Percentiles rank a stretch among this genome's conserved stretches.
Conservation (phyloP, 208 protist genomes). For the Wallacemonas sp. region DNA sequence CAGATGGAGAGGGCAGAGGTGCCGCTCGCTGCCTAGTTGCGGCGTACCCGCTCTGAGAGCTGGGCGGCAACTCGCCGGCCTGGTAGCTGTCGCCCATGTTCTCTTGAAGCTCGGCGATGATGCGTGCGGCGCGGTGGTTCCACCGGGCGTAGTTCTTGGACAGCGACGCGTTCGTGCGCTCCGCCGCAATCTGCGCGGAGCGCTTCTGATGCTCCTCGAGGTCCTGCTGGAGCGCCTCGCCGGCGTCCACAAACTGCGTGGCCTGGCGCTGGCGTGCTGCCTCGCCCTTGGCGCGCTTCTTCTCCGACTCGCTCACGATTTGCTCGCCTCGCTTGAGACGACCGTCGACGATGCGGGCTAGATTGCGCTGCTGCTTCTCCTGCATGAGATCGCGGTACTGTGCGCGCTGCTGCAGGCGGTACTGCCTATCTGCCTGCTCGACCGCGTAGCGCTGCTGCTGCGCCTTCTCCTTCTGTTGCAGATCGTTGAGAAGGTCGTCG, state of each 20-base stretch:
- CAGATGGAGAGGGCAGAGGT: conserved; percentile 29
- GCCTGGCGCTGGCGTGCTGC: conserved; percentile 38
- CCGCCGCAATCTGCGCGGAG: conserved; percentile 38
- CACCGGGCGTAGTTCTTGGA: conserved; percentile 71
- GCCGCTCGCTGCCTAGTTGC: conserved; percentile 1
- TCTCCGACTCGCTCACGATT: conserved; percentile 50
- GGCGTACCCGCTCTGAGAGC: neutral
- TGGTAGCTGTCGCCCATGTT: conserved; percentile 29
- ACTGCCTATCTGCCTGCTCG: conserved; percentile 45
- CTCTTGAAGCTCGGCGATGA: conserved; percentile 65
- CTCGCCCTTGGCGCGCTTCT: conserved; percentile 60
- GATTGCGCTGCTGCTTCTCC: conserved; percentile 53
- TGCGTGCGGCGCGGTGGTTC: conserved; percentile 73
- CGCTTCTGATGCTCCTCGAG: conserved; percentile 51
- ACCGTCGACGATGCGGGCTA: conserved; percentile 48
- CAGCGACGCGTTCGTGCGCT: conserved; percentile 44
- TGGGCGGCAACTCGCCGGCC: neutral
- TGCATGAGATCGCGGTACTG: conserved; percentile 28
- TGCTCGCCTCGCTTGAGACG: conserved; percentile 50
- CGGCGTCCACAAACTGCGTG: conserved; percentile 38
- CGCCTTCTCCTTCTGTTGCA: conserved; percentile 48
- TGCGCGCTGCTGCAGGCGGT: conserved; percentile 48
- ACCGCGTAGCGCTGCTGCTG: conserved; percentile 64
- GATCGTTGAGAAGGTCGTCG: conserved; percentile 43
- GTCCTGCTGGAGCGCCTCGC: conserved; percentile 39